These are phyloP conservation scores for Talaromyces piceae DNA, from an alignment of 2,329 filamentous ascomycete species.

Conservation along the genomic window DNA sequence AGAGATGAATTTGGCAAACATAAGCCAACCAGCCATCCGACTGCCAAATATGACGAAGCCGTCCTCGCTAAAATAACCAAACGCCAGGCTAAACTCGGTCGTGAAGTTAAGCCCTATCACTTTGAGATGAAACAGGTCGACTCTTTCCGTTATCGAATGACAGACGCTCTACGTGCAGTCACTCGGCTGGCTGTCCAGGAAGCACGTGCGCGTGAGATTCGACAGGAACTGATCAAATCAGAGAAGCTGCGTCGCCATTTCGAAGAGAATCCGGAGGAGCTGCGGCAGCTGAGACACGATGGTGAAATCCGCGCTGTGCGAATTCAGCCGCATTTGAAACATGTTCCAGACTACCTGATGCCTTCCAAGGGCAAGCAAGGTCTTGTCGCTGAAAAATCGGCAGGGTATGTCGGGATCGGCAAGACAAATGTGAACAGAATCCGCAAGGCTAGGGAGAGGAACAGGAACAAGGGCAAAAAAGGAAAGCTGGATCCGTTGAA, in stretches of 20 bases:
- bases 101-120: slow-evolving; percentile 79
- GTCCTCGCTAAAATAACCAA: slow-evolving; percentile 71
- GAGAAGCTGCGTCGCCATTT: slow-evolving; percentile 94
- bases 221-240: slow-evolving; percentile 82
- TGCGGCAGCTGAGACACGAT: slow-evolving; percentile 83
- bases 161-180: slow-evolving; percentile 81
- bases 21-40: slow-evolving; percentile 70
- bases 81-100: slow-evolving; percentile 68
- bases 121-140: slow-evolving; percentile 95
- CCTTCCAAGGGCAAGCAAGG: slow-evolving; percentile 68
- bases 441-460: slow-evolving; percentile 42
- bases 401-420: slow-evolving; percentile 67
- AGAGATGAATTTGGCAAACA: slow-evolving; percentile 78
- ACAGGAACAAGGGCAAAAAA: slow-evolving; percentile 37
- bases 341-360: slow-evolving; percentile 89
- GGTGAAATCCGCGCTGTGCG: slow-evolving; percentile 75
- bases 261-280: slow-evolving; percentile 88
- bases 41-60: slow-evolving; percentile 75
- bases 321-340: slow-evolving; percentile 82
- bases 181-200: slow-evolving; percentile 86
- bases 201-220: slow-evolving; percentile 77
- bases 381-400: slow-evolving; percentile 52
- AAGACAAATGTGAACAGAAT: slow-evolving; percentile 45
- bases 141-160: slow-evolving; percentile 89
- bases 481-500: slow-evolving; percentile 75